Percentiles rank a stretch among this genome's conserved stretches.
phyloP scores from a whole-genome alignment of 2,329 filamentous ascomycete genomes.

The Dryadomyces sulphureus region DNA sequence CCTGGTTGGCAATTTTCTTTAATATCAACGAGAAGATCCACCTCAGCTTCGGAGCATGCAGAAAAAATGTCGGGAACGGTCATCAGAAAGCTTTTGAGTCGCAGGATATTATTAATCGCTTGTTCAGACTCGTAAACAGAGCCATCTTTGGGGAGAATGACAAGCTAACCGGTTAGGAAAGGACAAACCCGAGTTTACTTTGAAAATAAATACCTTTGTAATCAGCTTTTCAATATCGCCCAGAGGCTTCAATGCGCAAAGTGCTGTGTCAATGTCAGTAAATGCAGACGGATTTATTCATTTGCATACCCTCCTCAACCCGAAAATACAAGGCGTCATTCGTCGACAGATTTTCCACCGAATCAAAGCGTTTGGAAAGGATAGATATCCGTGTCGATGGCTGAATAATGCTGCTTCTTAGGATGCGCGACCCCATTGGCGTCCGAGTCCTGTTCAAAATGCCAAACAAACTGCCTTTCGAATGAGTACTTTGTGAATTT shows the following conservation, averaged over 20 bases:
- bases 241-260: slow-evolving; percentile 41
- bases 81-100: slow-evolving; percentile 67
- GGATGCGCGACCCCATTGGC: slow-evolving; percentile 72
- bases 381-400: slow-evolving; percentile 59
- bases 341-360: slow-evolving; percentile 64
- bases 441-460: slow-evolving; percentile 74
- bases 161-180: slow-evolving; percentile 37
- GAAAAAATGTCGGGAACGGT: slow-evolving; percentile 52
- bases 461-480: slow-evolving; percentile 70
- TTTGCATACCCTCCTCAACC: slow-evolving; percentile 46
- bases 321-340: slow-evolving; percentile 77
- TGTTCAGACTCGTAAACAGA: slow-evolving; percentile 60
- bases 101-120: slow-evolving; percentile 72
- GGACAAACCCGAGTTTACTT: neutral
- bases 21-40: slow-evolving; percentile 51
- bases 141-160: slow-evolving; percentile 52
- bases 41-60: slow-evolving; percentile 49
- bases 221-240: slow-evolving; percentile 68
- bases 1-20: slow-evolving; percentile 53
- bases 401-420: slow-evolving; percentile 77
- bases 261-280: slow-evolving; percentile 2
- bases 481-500: slow-evolving; percentile 64
- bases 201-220: slow-evolving; percentile 39
- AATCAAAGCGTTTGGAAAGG: slow-evolving; percentile 61
- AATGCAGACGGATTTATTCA: neutral